Evolutionary conservation across 1,284 basidiomycete genomes (phyloP).

Genomic region (Apiotrichum gracile): DNA sequence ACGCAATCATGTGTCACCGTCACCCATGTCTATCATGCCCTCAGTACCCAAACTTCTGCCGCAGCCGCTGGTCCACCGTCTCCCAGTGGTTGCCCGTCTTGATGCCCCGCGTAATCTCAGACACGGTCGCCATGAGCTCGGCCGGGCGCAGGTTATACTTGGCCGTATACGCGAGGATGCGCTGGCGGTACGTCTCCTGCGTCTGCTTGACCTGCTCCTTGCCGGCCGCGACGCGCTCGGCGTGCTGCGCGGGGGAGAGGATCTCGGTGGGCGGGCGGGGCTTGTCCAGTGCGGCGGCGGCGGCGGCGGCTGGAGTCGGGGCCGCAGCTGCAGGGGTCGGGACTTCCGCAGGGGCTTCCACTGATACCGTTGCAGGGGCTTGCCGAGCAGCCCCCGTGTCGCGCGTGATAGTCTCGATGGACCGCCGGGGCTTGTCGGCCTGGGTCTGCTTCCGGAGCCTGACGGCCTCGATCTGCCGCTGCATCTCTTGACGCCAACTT

Average conservation of each 20-base stretch:
- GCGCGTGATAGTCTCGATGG: too few relatives aligned
- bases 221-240: background rate
- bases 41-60: background rate
- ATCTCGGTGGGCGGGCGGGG: background rate
- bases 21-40: background rate
- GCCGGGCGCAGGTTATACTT: background rate
- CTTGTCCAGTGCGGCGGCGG: background rate
- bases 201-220: background rate
- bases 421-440: too few relatives aligned
- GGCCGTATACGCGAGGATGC: background rate
- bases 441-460: too few relatives aligned
- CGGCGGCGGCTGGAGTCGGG: background rate
- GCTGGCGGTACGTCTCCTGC: background rate
- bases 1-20: too few relatives aligned
- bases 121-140: background rate
- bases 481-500: too few relatives aligned
- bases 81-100: background rate
- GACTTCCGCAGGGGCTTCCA: too few relatives aligned
- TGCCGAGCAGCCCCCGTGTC: too few relatives aligned
- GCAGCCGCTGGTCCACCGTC: background rate
- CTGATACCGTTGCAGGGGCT: too few relatives aligned
- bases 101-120: background rate
- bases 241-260: background rate
- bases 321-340: too few relatives aligned
- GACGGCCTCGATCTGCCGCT: too few relatives aligned